Evolutionary conservation across 768 basidiomycete genomes (phyloP).

Genomic region (Flagelloscypha sp.): DNA sequence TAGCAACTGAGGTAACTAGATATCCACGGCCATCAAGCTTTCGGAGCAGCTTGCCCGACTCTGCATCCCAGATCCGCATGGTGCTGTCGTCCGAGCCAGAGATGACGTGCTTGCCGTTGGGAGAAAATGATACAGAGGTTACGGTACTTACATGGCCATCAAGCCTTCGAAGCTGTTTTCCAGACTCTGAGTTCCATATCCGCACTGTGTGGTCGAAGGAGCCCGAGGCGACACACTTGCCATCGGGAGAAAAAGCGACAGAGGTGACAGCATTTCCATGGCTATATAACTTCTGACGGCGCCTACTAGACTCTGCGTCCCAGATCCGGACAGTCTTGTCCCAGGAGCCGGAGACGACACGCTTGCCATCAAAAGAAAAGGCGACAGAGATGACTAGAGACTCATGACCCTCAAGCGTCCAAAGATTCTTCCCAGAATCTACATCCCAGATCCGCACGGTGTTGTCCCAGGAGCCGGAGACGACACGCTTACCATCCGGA

Average conservation of each 20-base stretch:
- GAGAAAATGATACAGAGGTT: conserved; percentile 5
- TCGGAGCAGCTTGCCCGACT: background rate
- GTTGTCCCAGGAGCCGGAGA: conserved; percentile 7
- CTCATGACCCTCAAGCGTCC: background rate
- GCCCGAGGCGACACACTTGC: conserved; percentile 7
- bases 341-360: conserved; percentile 7
- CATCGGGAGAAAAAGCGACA: conserved; percentile 10
- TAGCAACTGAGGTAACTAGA: conserved; percentile 7
- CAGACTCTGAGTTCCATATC: conserved; percentile 10
- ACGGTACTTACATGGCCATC: conserved; percentile 1
- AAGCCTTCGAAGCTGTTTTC: conserved; percentile 1
- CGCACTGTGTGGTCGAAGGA: conserved; percentile 6
- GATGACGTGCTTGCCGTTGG: conserved; percentile 8
- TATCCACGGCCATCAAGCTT: conserved; percentile 5
- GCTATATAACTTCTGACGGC: conserved; percentile 5
- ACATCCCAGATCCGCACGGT: conserved; percentile 9
- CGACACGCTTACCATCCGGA: conserved; percentile 8
- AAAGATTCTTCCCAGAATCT: conserved; percentile 1
- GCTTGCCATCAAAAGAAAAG: conserved; percentile 9
- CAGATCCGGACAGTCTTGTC: conserved; percentile 9
- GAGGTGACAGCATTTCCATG: conserved; percentile 6
- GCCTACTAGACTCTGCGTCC: conserved; percentile 9
- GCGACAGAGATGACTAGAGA: conserved; percentile 3
- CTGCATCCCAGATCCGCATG: conserved; percentile 8
- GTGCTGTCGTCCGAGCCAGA: conserved; percentile 7